These are phyloP conservation scores for Picea sitchensis DNA, from an alignment of 75 land plant species.

Conservation along the genomic window DNA sequence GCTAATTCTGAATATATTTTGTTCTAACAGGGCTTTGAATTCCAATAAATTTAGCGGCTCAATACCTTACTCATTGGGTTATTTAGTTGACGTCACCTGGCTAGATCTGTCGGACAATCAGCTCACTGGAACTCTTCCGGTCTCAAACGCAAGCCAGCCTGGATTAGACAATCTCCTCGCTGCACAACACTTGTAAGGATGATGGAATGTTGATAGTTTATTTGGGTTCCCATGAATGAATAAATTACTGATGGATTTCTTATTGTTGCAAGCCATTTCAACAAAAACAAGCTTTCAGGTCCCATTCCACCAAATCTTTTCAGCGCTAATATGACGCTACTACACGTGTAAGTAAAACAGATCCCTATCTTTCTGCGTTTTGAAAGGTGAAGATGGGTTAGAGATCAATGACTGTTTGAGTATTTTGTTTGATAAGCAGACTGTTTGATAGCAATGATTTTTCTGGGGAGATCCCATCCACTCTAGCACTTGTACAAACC, in stretches of 20 bases:
- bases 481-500: neutral
- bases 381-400: neutral
- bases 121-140: constrained; percentile 52
- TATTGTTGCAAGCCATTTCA: constrained; percentile 50
- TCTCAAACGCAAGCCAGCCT: constrained; percentile 28
- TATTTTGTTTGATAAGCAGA: constrained; percentile 6
- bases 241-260: neutral
- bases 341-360: constrained; percentile 20
- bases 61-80: constrained; percentile 63
- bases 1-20: neutral
- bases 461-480: constrained; percentile 12
- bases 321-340: constrained; percentile 31
- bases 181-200: constrained; percentile 63
- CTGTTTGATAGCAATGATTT: constrained; percentile 24
- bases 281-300: constrained; percentile 51
- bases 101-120: constrained; percentile 59
- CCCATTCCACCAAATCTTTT: constrained; percentile 43
- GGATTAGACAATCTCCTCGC: constrained; percentile 53
- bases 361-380: neutral
- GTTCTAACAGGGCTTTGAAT: constrained; percentile 25
- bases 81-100: constrained; percentile 48
- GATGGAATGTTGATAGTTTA: neutral
- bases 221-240: neutral
- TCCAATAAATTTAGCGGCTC: constrained; percentile 54
- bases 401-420: neutral